These are phyloP conservation scores for Trichoderma sp. DNA, from an alignment of 2,329 filamentous ascomycete genomes.

Conservation along the genomic window DNA sequence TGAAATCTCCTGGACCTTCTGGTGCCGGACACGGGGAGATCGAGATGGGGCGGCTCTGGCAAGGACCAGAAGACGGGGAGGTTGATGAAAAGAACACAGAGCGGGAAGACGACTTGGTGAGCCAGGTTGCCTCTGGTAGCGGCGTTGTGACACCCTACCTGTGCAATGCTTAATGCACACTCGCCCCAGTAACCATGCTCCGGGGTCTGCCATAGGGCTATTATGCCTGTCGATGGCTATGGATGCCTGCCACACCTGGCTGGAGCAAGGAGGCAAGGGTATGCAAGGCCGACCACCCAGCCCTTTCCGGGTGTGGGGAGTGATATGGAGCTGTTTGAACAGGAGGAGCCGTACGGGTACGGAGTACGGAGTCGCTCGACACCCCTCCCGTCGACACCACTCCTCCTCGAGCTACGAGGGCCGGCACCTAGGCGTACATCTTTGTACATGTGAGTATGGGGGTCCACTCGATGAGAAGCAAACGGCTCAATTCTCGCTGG, in stretches of 20 bases:
- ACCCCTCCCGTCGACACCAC: conserved; percentile 18
- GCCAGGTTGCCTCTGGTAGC: conserved; percentile 10
- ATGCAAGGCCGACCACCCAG: conserved; percentile 13
- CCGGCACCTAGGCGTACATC: conserved; percentile 6
- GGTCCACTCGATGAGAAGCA: conserved; percentile 23
- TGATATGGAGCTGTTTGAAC: conserved; percentile 14
- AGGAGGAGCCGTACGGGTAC: conserved; percentile 21
- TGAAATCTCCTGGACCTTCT: conserved; percentile 13
- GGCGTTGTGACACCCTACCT: conserved; percentile 23
- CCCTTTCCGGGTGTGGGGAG: conserved; percentile 19
- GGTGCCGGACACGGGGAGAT: conserved; percentile 7
- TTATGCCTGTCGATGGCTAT: conserved; percentile 25
- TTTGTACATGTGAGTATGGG: conserved; percentile 22
- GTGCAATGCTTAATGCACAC: conserved; percentile 3
- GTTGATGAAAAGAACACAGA: conserved; percentile 15
- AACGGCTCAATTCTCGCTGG: conserved; percentile 16
- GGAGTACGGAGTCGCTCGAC: not conserved
- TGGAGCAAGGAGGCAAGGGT: conserved; percentile 24
- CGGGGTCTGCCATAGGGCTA: conserved; percentile 27
- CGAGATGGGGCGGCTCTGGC: conserved; percentile 12
- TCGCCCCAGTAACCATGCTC: conserved; percentile 19
- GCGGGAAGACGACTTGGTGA: conserved; percentile 3
- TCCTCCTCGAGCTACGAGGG: not conserved
- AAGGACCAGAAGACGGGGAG: conserved; percentile 8
- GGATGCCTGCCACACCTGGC: conserved; percentile 11